Evolutionary conservation across 2,329 filamentous ascomycete genomes (phyloP), one percentile per base, ranked within the genome.

Genomic region (Epichloe scottii): DNA sequence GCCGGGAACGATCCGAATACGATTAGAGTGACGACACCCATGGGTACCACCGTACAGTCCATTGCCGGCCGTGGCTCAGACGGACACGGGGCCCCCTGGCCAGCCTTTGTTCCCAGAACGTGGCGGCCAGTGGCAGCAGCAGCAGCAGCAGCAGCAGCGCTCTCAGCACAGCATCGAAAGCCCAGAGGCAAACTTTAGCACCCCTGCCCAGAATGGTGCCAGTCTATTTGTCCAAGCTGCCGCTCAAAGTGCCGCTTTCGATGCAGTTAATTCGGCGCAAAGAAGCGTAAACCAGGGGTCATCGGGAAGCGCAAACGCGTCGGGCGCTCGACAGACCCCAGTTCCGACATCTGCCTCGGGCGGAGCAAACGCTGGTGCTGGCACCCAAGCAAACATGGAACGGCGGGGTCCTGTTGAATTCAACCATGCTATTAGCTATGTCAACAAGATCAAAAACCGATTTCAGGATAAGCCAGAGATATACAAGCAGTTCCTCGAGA

Each of bases 361-460:
- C 55, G 77, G 71, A 34, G 64, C 84, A 52, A 87, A 84, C 59
- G 81, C 80, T 43, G 74, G 75, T 54, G 76, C 75, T 21, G 70
- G 73, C 58, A 71, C 79, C 68, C 68, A 84, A 69, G 70, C 78
- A 66, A 70, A 77, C 68, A 70, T 87, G 64, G 90, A 94, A 67
- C 94, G 93, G 63, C 82, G 90, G 51, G 91, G 90, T 0, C 93
- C 93, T 1, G 93, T 98, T 17, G 93, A 98, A 64, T 98, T 98
- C 68, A 98, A 98, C 65, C 93, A 98, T 69, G 93, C 93, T 0
- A 98, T 98, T 56, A 97, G 90, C 66, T 98, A 98, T 62, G 93
- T 98, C 50, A 98, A 98, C 66, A 98, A 98, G 71, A 98, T 98
- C 62, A 98, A 98, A 89, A 98, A 97, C 65, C 91, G 93, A 43